Percentiles rank a stretch among this genome's conserved stretches.
Conservation (phyloP, 2,329 filamentous ascomycete species). For the Monosporascus sp. region DNA sequence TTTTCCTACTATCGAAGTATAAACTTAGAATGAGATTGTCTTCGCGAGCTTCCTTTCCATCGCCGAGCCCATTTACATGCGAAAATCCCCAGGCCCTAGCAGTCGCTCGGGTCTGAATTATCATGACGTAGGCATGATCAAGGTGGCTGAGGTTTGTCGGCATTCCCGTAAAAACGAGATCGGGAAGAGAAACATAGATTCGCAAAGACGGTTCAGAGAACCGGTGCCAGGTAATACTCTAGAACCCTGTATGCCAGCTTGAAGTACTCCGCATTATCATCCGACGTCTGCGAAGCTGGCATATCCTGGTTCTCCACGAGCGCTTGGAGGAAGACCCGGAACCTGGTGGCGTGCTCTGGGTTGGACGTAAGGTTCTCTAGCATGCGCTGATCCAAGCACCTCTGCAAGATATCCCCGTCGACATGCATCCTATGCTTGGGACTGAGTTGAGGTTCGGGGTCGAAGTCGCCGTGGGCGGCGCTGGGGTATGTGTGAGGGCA, state of each 20-base stretch:
- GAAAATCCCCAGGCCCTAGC: no score
- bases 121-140: no score
- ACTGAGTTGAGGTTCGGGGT: constrained; percentile 34
- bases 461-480: constrained; percentile 14
- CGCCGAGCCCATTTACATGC: no score
- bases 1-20: no score
- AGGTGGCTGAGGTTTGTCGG: no score
- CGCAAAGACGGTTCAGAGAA: constrained; percentile 31
- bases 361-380: constrained; percentile 44
- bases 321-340: constrained; percentile 40
- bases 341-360: constrained; percentile 6
- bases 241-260: constrained; percentile 50
- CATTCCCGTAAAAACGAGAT: not conserved
- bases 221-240: constrained; percentile 47
- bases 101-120: no score
- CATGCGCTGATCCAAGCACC: constrained; percentile 43
- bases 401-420: constrained; percentile 60
- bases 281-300: constrained; percentile 21
- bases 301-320: constrained; percentile 44
- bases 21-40: no score
- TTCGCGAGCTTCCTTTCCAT: no score
- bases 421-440: constrained; percentile 54
- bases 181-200: not conserved
- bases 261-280: constrained; percentile 33
- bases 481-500: constrained; percentile 41